A percentile compares a stretch with the other conserved stretches of the same genome.
Evolutionary conservation across 2,329 filamentous ascomycete genomes (phyloP).

Genomic region (Microsporum canis): DNA sequence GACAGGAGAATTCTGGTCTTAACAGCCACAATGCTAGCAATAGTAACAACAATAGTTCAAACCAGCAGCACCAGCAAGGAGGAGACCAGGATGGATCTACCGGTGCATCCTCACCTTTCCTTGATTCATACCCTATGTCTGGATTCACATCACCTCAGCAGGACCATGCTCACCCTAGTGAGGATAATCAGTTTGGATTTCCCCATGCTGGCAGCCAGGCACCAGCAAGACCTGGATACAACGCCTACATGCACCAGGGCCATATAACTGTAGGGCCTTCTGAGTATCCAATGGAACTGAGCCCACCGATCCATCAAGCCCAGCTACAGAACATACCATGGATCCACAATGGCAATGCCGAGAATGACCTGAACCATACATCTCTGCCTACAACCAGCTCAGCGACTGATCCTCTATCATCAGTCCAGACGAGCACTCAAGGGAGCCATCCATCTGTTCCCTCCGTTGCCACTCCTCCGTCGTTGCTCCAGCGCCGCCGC

Average conservation of each 20-base stretch:
- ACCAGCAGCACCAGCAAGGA: background rate
- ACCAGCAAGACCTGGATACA: no score
- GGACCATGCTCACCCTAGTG: background rate
- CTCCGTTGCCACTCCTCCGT: background rate
- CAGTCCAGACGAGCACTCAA: background rate
- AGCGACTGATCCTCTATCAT: background rate
- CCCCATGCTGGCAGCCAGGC: background rate
- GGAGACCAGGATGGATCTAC: background rate
- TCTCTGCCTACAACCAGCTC: no score
- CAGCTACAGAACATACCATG: no score
- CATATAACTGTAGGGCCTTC: no score
- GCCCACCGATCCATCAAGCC: no score
- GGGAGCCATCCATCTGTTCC: background rate
- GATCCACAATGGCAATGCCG: no score
- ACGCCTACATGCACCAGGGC: no score
- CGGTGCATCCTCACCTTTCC: background rate
- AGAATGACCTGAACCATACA: no score
- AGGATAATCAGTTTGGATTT: background rate
- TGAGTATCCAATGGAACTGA: no score
- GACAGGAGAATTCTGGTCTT: background rate
- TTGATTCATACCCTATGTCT: background rate
- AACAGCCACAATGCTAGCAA: background rate
- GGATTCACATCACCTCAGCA: background rate
- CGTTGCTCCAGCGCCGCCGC: background rate
- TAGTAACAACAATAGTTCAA: background rate